Evolutionary conservation across 495 filamentous ascomycete genomes (phyloP), one percentile per base, ranked within the genome.

Genomic region (Venustampulla echinocandica): DNA sequence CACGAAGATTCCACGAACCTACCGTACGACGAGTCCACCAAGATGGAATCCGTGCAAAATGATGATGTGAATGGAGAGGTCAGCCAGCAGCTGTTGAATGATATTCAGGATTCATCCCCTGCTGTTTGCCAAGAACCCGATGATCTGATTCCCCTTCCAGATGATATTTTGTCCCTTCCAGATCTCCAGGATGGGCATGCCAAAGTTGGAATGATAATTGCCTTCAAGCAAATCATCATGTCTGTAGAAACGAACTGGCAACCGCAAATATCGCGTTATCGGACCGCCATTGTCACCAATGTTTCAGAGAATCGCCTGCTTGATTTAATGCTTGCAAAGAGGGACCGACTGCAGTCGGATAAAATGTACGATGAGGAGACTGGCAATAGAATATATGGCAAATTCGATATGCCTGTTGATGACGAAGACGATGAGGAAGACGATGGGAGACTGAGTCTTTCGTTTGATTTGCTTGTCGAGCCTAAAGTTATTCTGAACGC

Each of bases 231-330:
- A 45, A 70, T 86, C 44, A 71, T 79, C 21, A 74, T 89, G 57
- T 87, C 84, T 23, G 79, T 77, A 46, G 77, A 70, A 10, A 87
- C 82, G 7, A 82, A 77, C 20, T 94, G 87, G 83, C 74, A 85
- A 44, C 90, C 90, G 0, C 73, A 71, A 44, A 67, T 93, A 32
- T 79, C 77, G 2, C 73, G 70, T 2, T 81, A 80, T 54, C 69
- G 79, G 11, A 84, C 84, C 0, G 87, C 83, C 2, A 64, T 79
- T 20, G 66, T 94, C 3, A 64, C 71, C 17, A 57, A 59, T 7
- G 54, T 69, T 13, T 61, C 74, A 13, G 75, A 75, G 2, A 65
- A 64, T 28, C 58, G 61, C 42, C 50, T 54, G 18, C 48, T 90
- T 11, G 67, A 73, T 11, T 62, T 94, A 10, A 74, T 66, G 23